A percentile compares a stretch with the other conserved stretches of the same genome.
These are phyloP conservation scores for Rutstroemia sp. DNA, from an alignment of 2,329 filamentous ascomycete species.

Conservation along the genomic window DNA sequence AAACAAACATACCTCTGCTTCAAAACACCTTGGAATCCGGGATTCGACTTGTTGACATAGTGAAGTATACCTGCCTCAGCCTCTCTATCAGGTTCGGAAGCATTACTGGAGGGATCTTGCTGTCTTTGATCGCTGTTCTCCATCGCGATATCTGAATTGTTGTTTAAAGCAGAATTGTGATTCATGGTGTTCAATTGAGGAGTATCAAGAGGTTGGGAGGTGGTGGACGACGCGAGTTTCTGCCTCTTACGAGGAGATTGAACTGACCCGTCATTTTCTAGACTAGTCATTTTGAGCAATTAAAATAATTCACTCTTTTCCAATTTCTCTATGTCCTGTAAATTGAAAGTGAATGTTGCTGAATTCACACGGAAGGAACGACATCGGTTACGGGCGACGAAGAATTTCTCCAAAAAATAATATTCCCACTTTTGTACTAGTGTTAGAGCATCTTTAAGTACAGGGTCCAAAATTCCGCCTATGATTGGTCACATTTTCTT, in stretches of 20 bases:
- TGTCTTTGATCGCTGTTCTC: slow-evolving; percentile 1
- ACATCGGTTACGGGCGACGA: neutral
- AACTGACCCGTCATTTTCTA: slow-evolving; percentile 1
- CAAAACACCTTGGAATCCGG: slow-evolving; percentile 55
- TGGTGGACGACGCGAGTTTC: slow-evolving; percentile 13
- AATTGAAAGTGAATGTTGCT: neutral
- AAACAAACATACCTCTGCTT: slow-evolving; percentile 51
- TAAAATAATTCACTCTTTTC: neutral
- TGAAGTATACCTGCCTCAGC: slow-evolving; percentile 51
- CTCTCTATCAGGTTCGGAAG: slow-evolving; percentile 18
- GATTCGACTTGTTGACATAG: slow-evolving; percentile 49
- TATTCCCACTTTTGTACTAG: neutral
- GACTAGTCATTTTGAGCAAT: slow-evolving; percentile 17
- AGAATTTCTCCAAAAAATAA: neutral
- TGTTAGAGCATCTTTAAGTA: neutral
- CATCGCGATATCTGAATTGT: slow-evolving; percentile 10
- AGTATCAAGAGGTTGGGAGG: neutral
- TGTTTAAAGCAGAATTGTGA: neutral
- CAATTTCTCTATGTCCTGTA: neutral
- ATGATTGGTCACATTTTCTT: neutral
- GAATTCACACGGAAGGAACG: neutral
- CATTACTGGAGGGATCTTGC: slow-evolving; percentile 1
- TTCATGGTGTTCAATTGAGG: neutral
- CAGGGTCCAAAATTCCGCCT: neutral
- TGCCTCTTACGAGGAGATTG: slow-evolving; percentile 18